Evolutionary conservation across 345 rosid genomes (phyloP).

Genomic region (Murraya paniculata): DNA sequence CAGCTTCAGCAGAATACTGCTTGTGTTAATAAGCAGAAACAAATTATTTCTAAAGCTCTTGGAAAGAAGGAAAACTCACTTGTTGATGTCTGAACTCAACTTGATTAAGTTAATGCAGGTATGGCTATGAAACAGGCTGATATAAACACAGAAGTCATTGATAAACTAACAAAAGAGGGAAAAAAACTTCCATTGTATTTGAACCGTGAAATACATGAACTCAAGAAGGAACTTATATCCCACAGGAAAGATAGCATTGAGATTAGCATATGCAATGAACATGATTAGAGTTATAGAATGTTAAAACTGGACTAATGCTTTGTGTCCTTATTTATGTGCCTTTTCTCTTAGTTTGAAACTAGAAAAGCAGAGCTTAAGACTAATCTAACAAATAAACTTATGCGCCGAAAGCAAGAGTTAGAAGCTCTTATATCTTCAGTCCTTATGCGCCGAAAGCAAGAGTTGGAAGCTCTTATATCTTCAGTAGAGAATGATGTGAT

Average conservation of each 20-base stretch:
- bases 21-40: slow-evolving; percentile 73
- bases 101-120: slow-evolving; percentile 75
- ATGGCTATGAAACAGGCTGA: slow-evolving; percentile 71
- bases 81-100: slow-evolving; percentile 65
- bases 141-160: slow-evolving; percentile 93
- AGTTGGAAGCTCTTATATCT: slow-evolving; percentile 60
- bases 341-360: slow-evolving; percentile 57
- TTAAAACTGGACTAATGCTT: slow-evolving; percentile 1
- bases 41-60: slow-evolving; percentile 60
- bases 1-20: slow-evolving; percentile 80
- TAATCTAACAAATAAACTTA: slow-evolving; percentile 80
- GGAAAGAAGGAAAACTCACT: slow-evolving; percentile 80
- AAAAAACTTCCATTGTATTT: slow-evolving; percentile 62
- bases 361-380: slow-evolving; percentile 96
- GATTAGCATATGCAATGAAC: slow-evolving; percentile 37
- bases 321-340: slow-evolving; percentile 8
- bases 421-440: too few species aligned
- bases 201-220: slow-evolving; percentile 73
- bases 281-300: slow-evolving; percentile 6
- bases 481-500: slow-evolving; percentile 61
- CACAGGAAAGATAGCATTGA: slow-evolving; percentile 77
- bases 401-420: slow-evolving; percentile 85
- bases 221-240: slow-evolving; percentile 62
- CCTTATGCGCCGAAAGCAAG: too few species aligned
- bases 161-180: slow-evolving; percentile 82